These are phyloP conservation scores for Aspergillus spinulosporus DNA, from an alignment of 2,329 filamentous ascomycete species.

Conservation along the genomic window DNA sequence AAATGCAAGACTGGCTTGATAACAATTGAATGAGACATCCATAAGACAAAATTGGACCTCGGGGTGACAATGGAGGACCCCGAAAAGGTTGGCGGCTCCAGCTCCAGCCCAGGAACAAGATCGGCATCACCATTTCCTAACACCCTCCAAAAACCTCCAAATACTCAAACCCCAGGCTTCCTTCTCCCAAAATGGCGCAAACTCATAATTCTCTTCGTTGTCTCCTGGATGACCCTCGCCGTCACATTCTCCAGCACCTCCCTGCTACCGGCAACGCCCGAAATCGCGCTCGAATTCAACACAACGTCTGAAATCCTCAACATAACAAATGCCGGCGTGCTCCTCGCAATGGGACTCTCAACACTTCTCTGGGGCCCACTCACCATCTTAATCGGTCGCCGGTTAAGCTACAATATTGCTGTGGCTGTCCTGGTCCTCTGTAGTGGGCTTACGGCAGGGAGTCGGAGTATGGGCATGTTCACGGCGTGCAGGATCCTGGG, in stretches of 20 bases:
- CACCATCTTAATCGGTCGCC: conserved; percentile 32
- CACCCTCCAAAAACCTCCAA: conserved; percentile 16
- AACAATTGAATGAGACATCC: not conserved
- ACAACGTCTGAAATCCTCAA: conserved; percentile 39
- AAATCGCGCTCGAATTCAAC: conserved; percentile 42
- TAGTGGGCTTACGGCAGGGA: conserved; percentile 34
- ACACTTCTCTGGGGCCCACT: conserved; percentile 40
- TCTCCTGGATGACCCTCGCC: conserved; percentile 45
- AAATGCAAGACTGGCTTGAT: not conserved
- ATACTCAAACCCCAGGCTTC: conserved; percentile 19
- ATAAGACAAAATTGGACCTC: not conserved
- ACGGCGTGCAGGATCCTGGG: conserved; percentile 38
- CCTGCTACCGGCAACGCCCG: conserved; percentile 41
- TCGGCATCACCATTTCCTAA: not conserved
- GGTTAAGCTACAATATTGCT: conserved; percentile 35
- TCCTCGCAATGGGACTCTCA: conserved; percentile 42
- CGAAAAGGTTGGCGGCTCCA: not conserved
- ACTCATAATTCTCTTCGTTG: conserved; percentile 43
- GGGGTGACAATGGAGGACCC: not conserved
- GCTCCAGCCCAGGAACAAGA: not conserved
- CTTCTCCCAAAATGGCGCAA: conserved; percentile 40
- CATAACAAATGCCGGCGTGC: conserved; percentile 40
- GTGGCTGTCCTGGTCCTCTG: conserved; percentile 36
- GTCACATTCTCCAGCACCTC: conserved; percentile 47
- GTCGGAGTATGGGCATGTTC: conserved; percentile 37